Percentiles rank a stretch among this genome's conserved stretches.
Evolutionary conservation across 2,329 filamentous ascomycete species (phyloP).

Genomic region (Monosporascus ibericus): DNA sequence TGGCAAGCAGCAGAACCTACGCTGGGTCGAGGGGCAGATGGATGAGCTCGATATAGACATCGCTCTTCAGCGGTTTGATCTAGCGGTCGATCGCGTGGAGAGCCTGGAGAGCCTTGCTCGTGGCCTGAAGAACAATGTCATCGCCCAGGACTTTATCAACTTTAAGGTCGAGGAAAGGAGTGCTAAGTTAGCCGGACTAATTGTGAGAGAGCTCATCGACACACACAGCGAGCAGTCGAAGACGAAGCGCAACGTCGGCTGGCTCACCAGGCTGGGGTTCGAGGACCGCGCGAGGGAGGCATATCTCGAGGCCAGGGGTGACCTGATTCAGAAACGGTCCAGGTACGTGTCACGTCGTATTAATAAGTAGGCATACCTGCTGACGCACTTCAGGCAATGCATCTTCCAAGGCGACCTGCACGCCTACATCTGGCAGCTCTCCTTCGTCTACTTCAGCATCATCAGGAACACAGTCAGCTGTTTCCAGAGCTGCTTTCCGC

Average conservation of each 20-base stretch:
- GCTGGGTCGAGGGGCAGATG: constrained; percentile 92
- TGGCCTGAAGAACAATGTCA: constrained; percentile 74
- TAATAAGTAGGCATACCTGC: background rate
- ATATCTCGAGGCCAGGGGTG: constrained; percentile 74
- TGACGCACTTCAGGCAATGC: constrained; percentile 60
- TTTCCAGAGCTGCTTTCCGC: constrained; percentile 81
- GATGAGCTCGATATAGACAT: constrained; percentile 96
- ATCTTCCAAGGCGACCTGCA: constrained; percentile 92
- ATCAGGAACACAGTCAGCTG: constrained; percentile 89
- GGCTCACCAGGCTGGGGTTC: constrained; percentile 81
- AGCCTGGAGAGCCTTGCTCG: constrained; percentile 74
- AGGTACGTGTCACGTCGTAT: constrained; percentile 50
- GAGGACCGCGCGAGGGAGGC: constrained; percentile 84
- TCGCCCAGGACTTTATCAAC: constrained; percentile 87
- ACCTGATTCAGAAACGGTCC: constrained; percentile 72
- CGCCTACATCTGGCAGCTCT: constrained; percentile 89
- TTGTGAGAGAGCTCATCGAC: constrained; percentile 72
- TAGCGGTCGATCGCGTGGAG: constrained; percentile 77
- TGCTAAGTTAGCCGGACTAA: constrained; percentile 65
- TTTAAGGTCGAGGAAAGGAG: constrained; percentile 87
- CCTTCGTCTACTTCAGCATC: constrained; percentile 91
- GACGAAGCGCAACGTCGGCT: constrained; percentile 74
- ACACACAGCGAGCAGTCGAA: constrained; percentile 71
- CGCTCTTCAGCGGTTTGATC: constrained; percentile 81
- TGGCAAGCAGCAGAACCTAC: constrained; percentile 90